These are phyloP conservation scores for Vicia faba DNA, from an alignment of 306 rosid species.

Conservation along the genomic window DNA sequence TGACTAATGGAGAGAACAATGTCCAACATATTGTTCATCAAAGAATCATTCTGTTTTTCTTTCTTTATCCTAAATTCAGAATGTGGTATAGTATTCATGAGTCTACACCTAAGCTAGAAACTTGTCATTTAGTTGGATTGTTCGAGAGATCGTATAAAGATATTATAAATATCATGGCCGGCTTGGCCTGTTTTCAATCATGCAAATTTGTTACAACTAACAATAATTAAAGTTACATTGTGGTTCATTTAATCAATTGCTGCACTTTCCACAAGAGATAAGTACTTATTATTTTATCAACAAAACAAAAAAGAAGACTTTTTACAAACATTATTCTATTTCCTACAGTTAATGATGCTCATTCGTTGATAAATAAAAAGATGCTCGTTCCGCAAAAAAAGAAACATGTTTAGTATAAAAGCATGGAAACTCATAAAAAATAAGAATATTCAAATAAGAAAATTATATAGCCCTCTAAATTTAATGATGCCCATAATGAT, in stretches of 20 bases:
- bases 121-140: conserved; percentile 31
- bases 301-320: too few species aligned
- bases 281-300: neutral
- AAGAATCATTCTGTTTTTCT: neutral
- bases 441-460: neutral
- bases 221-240: conserved; percentile 13
- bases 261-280: neutral
- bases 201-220: conserved; percentile 48
- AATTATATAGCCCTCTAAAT: neutral
- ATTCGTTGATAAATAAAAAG: neutral
- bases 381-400: neutral
- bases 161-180: conserved; percentile 31
- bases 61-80: neutral
- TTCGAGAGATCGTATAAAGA: conserved; percentile 25
- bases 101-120: conserved; percentile 32
- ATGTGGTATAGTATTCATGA: neutral
- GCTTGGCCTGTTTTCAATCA: conserved; percentile 34
- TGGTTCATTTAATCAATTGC: conserved; percentile 29
- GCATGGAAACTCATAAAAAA: neutral
- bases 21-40: neutral
- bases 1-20: neutral
- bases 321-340: neutral
- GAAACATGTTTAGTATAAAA: neutral
- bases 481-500: neutral
- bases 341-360: neutral